Conservation (phyloP, 2,329 filamentous ascomycete genomes). For the Tolypocladium guangdongense region DNA sequence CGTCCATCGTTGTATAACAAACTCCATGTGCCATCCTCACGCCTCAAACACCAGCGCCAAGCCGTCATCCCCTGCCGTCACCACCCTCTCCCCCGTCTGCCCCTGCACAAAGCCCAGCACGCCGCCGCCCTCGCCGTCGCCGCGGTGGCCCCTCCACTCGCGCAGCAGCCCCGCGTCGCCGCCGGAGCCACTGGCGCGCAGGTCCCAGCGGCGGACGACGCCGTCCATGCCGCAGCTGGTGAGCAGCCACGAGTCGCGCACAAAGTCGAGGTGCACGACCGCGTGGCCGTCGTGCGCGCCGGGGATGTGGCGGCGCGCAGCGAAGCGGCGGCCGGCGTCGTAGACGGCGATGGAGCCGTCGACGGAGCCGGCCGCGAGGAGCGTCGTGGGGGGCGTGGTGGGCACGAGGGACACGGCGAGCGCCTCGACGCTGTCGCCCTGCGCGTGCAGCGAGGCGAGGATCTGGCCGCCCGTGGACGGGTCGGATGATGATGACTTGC, state of each 20-base stretch:
- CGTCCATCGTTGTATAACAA: background rate
- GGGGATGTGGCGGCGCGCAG: conserved; percentile 69
- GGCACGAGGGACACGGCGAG: conserved; percentile 44
- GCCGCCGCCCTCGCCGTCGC: conserved; percentile 76
- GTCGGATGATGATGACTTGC: conserved; percentile 14
- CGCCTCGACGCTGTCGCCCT: conserved; percentile 67
- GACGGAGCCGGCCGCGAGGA: conserved; percentile 56
- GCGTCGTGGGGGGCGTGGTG: conserved; percentile 34
- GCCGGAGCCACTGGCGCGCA: conserved; percentile 33
- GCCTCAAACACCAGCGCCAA: conserved; percentile 57
- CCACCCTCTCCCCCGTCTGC: conserved; percentile 58
- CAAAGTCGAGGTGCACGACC: conserved; percentile 88
- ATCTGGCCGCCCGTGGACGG: conserved; percentile 45
- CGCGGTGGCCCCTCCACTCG: conserved; percentile 85
- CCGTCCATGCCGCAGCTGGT: conserved; percentile 91
- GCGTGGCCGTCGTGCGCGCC: conserved; percentile 80
- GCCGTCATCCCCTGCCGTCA: conserved; percentile 86
- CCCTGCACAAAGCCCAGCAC: conserved; percentile 86
- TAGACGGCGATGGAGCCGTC: conserved; percentile 76
- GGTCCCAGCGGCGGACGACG: conserved; percentile 80
- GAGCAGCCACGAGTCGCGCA: conserved; percentile 56
- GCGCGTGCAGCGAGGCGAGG: conserved; percentile 71
- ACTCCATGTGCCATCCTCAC: conserved; percentile 16
- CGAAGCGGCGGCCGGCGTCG: conserved; percentile 77
- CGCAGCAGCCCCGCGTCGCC: conserved; percentile 58